Evolutionary conservation across 768 basidiomycete genomes (phyloP).

Genomic region (Pleurotus citrinopileatus): DNA sequence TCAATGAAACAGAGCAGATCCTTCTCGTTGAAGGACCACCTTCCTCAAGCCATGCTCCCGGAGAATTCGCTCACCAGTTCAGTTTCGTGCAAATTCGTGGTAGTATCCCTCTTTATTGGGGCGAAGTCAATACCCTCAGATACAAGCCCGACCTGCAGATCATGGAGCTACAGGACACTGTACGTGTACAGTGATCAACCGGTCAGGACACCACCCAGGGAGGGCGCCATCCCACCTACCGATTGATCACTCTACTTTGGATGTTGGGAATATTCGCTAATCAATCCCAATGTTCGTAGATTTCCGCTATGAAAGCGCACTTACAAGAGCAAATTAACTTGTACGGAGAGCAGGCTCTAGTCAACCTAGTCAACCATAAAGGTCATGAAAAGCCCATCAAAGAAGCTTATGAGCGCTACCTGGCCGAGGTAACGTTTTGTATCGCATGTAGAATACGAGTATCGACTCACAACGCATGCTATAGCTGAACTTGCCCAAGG

Average conservation of each 20-base stretch:
- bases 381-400: slow-evolving; percentile 93
- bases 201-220: too few species aligned
- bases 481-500: slow-evolving; percentile 61
- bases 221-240: too few species aligned
- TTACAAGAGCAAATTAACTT: slow-evolving; percentile 64
- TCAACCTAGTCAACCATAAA: slow-evolving; percentile 93
- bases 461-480: slow-evolving; percentile 9
- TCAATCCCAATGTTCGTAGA: too few species aligned
- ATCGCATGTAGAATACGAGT: background rate
- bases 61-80: slow-evolving; percentile 57
- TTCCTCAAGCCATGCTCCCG: slow-evolving; percentile 34
- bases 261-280: too few species aligned
- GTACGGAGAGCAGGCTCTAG: slow-evolving; percentile 78
- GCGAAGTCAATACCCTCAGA: slow-evolving; percentile 90
- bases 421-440: slow-evolving; percentile 52
- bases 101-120: slow-evolving; percentile 94
- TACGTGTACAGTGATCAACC: too few species aligned
- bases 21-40: slow-evolving; percentile 66
- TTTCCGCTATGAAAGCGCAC: slow-evolving; percentile 69
- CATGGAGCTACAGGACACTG: slow-evolving; percentile 90
- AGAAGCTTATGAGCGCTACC: slow-evolving; percentile 85
- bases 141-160: slow-evolving; percentile 97
- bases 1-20: slow-evolving; percentile 97
- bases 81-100: slow-evolving; percentile 95
- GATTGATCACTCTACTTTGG: too few species aligned